Evolutionary conservation across 768 basidiomycete genomes (phyloP), one percentile per base, ranked within the genome.

Genomic region (Suillus subluteus): DNA sequence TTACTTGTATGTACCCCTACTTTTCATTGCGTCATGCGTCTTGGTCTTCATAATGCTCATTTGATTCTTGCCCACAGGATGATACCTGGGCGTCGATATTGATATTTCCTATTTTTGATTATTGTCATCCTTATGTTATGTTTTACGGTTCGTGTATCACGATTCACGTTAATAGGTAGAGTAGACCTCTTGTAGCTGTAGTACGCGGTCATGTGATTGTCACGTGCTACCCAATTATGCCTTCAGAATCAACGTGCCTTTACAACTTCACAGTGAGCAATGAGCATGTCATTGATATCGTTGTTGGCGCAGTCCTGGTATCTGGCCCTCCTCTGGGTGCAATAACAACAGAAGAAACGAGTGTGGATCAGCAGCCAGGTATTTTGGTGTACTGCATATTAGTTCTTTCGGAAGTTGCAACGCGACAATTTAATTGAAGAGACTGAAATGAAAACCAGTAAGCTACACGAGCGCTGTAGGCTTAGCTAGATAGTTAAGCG

Each of bases 171-270:
- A 35, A 55, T 54, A 30, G 30, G 54, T 55, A 55, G 54, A 9
- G 32, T 32, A 32, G 32, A 32, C 32, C 3, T 32, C 32, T 32
- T 4, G 32, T 32, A 21, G 4, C 26, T 26, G 26, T 48, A 5
- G 50, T 35, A 59, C 58, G 59, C 59, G 59, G 41, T 61, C 59
- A 61, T 43, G 59, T 61, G 59, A 61, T 43, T 61, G 18, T 61
- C 59, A 61, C 59, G 59, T 61, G 58, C 58, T 5, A 18, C 9
- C 5, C 54, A 55, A 55, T 55, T 32, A 55, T 30, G 1, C 50
- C 16, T 52, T 48, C 48, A 48, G 26, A 26, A 35, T 5, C 35
- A 35, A 48, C n/a, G 23, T 13, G 48, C 21, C n/a, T 48, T 48
- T 48, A 18, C 43, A 18, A 18, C 18, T 21, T 21, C 18, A 18